phyloP scores from a whole-genome alignment of 768 basidiomycete species.

The Coprinellus micaceus region DNA sequence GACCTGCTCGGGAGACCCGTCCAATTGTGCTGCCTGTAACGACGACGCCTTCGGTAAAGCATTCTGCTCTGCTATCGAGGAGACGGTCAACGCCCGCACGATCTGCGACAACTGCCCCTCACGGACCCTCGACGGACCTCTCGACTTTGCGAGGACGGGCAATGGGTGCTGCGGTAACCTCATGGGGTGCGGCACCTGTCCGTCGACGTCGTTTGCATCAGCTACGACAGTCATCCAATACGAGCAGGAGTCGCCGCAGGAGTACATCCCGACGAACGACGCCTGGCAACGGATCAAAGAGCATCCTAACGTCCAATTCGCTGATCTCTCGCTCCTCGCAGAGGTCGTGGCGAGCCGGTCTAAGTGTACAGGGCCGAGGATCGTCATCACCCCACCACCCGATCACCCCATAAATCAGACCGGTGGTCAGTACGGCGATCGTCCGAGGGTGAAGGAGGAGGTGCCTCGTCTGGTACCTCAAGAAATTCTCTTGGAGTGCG shows the following conservation, averaged over 20 bases:
- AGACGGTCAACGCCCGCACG: slow-evolving; percentile 49
- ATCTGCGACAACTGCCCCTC: slow-evolving; percentile 58
- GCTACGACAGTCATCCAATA: slow-evolving; percentile 5
- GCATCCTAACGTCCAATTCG: slow-evolving; percentile 85
- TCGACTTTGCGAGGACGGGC: neutral
- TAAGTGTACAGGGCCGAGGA: slow-evolving; percentile 68
- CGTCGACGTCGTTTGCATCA: slow-evolving; percentile 17
- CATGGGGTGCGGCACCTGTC: slow-evolving; percentile 22
- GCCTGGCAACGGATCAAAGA: slow-evolving; percentile 84
- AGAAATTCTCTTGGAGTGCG: slow-evolving; percentile 59
- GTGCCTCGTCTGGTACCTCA: slow-evolving; percentile 57
- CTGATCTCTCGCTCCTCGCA: slow-evolving; percentile 78
- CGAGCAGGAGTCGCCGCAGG: slow-evolving; percentile 21
- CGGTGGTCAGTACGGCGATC: neutral
- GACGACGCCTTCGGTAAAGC: slow-evolving; percentile 85
- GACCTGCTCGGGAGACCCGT: slow-evolving; percentile 81
- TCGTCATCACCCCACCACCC: slow-evolving; percentile 47
- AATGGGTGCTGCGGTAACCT: slow-evolving; percentile 21
- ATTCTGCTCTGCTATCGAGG: slow-evolving; percentile 75
- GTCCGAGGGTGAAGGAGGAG: slow-evolving; percentile 1
- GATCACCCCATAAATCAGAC: neutral
- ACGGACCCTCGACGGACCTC: slow-evolving; percentile 13
- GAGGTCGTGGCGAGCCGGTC: slow-evolving; percentile 85
- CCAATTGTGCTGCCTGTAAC: slow-evolving; percentile 81
- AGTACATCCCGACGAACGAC: slow-evolving; percentile 73